Base-by-base conservation (phyloP, 495 filamentous ascomycete genomes). In the Jackrogersella multiformis region DNA sequence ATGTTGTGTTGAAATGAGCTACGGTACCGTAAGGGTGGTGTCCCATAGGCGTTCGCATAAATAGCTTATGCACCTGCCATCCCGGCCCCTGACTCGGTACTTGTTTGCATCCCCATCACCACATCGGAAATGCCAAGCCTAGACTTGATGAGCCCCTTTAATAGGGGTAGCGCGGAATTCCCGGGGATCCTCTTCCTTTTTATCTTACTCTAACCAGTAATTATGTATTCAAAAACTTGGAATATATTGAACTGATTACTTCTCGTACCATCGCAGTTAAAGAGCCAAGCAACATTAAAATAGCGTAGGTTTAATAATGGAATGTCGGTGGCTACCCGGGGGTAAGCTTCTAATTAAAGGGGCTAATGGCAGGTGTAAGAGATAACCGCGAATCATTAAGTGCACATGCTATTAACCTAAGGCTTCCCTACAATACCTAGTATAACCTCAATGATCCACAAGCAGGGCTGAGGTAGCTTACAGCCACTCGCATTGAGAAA, bases 21-120 rank as follows among this genome's bases (percentile, higher is more conserved):
- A 63, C 92, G 92, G 64, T 86, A 88, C 12, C 88, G 87, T 8
- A 92, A 79, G 35, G 90, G 90, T 72, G 93, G 89, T 1, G 90
- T 92, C 8, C 89, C 90, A 74, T 93, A 92, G 13, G 93, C 89
- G 62, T 82, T 80, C 8, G 90, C 90, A 74, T 93, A 90, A 45
- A 92, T 89, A 9, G 87, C 81, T 64, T 93, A 90, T 0, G 92
- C 90, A 4, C 91, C 91, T 5, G 90, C 90, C 77, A 93, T 90
- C 4, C 90, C 89, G 28, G 90, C 91, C 5, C 90, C 90, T 26
- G 86, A 85, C 77, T 92, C 90, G 16, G 89, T 83, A 59, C 93
- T 92, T 16, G 90, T 91, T 65, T 94, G 91, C 80, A 94, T 84
- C 89, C 94, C 92, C 86, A 92, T 90, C 1, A 90, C 92, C 5